Conservation (phyloP, 2,329 filamentous ascomycete genomes). For the Pestalotiopsis sp. region DNA sequence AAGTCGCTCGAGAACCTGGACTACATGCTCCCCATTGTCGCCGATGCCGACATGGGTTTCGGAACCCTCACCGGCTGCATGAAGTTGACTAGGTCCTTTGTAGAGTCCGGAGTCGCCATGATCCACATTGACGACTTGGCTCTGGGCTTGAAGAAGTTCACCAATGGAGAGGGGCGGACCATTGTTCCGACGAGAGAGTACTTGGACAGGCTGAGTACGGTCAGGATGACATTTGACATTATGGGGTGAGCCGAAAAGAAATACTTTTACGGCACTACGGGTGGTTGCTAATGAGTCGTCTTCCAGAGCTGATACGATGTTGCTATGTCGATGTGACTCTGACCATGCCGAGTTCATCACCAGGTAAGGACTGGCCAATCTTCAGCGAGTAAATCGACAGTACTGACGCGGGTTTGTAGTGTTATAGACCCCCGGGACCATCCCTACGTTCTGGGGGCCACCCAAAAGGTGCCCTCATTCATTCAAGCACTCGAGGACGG, state of each 20-base stretch:
- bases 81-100: constrained; percentile 41
- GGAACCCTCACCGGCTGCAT: constrained; percentile 40
- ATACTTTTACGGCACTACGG: too few relatives aligned
- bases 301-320: constrained; percentile 35
- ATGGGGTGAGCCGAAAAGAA: constrained; percentile 26
- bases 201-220: constrained; percentile 35
- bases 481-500: constrained; percentile 27
- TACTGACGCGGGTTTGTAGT: constrained; percentile 19
- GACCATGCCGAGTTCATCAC: constrained; percentile 43
- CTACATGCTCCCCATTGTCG: constrained; percentile 42
- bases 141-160: constrained; percentile 46
- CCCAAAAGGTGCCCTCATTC: constrained; percentile 31
- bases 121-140: constrained; percentile 46
- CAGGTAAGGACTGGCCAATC: background rate
- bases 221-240: constrained; percentile 42
- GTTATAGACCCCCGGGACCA: constrained; percentile 40
- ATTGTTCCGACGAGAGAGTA: constrained; percentile 43
- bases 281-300: background rate
- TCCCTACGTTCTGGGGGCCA: constrained; percentile 41
- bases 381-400: background rate
- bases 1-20: constrained; percentile 38
- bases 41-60: constrained; percentile 47
- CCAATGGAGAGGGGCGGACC: constrained; percentile 40
- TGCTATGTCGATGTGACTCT: constrained; percentile 40
- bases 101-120: constrained; percentile 44